Percentiles rank a stretch among this genome's conserved stretches.
phyloP scores from a whole-genome alignment of 371 early-diverging fungal genomes.

The Ordospora colligata region DNA sequence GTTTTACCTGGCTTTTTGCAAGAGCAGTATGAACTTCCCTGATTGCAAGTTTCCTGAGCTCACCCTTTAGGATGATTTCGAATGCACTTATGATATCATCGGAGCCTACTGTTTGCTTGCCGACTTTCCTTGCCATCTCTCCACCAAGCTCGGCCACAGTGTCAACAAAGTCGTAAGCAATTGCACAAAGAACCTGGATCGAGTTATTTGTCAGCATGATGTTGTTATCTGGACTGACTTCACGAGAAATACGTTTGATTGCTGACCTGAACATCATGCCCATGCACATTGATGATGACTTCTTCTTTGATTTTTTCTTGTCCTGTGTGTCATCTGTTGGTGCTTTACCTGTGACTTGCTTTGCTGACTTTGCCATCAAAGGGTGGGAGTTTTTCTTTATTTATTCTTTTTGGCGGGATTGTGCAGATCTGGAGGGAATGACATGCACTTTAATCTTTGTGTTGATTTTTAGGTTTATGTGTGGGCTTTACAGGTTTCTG shows the following conservation, averaged over 20 bases:
- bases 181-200: constrained; percentile 57
- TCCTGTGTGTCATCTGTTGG: constrained; percentile 19
- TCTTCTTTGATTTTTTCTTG: constrained; percentile 41
- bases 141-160: constrained; percentile 36
- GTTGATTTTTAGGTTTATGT: background rate
- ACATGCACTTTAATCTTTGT: background rate
- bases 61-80: constrained; percentile 55
- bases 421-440: constrained; percentile 29
- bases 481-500: background rate
- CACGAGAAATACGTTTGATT: constrained; percentile 48
- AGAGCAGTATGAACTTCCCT: constrained; percentile 57
- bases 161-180: constrained; percentile 54
- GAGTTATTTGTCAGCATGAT: constrained; percentile 31
- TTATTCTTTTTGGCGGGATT: constrained; percentile 44
- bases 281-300: constrained; percentile 30
- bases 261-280: constrained; percentile 51
- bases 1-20: constrained; percentile 50
- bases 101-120: constrained; percentile 59
- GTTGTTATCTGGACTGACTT: constrained; percentile 24
- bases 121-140: constrained; percentile 57
- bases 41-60: constrained; percentile 55
- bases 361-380: constrained; percentile 27
- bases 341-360: constrained; percentile 47
- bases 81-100: constrained; percentile 58
- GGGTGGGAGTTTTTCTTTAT: constrained; percentile 9